Evolutionary conservation across 2,329 filamentous ascomycete species (phyloP).

Genomic region (Scleromitrula shiraiana): DNA sequence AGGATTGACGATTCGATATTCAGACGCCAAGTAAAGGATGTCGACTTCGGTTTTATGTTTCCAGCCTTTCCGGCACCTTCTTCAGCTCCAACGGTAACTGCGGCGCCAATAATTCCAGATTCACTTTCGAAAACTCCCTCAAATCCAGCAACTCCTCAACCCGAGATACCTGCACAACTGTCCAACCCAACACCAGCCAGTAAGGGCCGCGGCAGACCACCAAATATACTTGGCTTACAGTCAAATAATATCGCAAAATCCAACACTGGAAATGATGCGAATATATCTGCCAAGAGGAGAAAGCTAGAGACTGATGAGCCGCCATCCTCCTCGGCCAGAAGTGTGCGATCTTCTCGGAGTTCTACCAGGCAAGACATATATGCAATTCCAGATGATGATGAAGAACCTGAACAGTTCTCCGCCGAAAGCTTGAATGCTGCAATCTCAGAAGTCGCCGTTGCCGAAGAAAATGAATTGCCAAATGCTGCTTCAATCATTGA

Average conservation of each 20-base stretch:
- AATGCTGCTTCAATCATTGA: background rate
- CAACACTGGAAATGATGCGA: constrained; percentile 24
- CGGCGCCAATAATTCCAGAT: constrained; percentile 2
- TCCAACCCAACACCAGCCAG: constrained; percentile 17
- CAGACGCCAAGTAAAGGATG: constrained; percentile 47
- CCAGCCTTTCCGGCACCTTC: constrained; percentile 26
- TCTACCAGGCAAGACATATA: constrained; percentile 21
- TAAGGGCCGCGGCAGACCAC: constrained; percentile 4
- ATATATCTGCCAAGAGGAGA: constrained; percentile 29
- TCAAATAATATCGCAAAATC: constrained; percentile 6
- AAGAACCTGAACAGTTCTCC: background rate
- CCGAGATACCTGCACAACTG: constrained; percentile 13
- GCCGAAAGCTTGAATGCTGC: background rate
- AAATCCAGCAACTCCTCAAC: constrained; percentile 11
- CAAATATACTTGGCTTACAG: background rate
- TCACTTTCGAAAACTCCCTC: background rate
- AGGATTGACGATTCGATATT: constrained; percentile 33
- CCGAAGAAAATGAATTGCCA: background rate
- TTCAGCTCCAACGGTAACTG: too few species aligned
- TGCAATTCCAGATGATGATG: constrained; percentile 16
- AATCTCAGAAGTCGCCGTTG: background rate
- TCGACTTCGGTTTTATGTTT: constrained; percentile 49
- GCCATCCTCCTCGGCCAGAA: constrained; percentile 19
- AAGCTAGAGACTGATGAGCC: constrained; percentile 22
- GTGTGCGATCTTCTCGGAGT: constrained; percentile 21